Evolutionary conservation across 129 eudicot genomes (phyloP).

Genomic region (Kitagawia praeruptora): DNA sequence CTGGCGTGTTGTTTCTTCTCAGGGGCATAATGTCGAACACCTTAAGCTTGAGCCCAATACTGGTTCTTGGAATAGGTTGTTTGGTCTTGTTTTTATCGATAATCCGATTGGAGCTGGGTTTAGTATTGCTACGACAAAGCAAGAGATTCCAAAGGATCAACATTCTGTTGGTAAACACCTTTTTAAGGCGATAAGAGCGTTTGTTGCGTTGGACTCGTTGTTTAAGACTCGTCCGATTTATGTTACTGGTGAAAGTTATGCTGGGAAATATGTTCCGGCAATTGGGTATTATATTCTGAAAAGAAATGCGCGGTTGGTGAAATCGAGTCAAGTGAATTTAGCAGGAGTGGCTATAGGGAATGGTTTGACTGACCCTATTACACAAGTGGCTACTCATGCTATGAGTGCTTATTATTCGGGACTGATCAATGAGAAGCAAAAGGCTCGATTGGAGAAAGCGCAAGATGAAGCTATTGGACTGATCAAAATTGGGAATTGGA

Average conservation of each 20-base stretch:
- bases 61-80: slow-evolving; percentile 72
- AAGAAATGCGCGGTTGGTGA: slow-evolving; percentile 34
- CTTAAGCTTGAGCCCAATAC: slow-evolving; percentile 42
- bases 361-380: slow-evolving; percentile 66
- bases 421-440: slow-evolving; percentile 67
- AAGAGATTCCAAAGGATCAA: slow-evolving; percentile 74
- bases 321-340: slow-evolving; percentile 39
- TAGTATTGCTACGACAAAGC: slow-evolving; percentile 51
- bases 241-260: slow-evolving; percentile 87
- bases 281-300: slow-evolving; percentile 64
- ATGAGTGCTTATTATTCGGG: slow-evolving; percentile 55
- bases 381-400: slow-evolving; percentile 78
- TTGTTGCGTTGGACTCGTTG: slow-evolving; percentile 33
- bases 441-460: slow-evolving; percentile 40
- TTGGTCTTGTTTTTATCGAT: slow-evolving; percentile 76
- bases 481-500: slow-evolving; percentile 42
- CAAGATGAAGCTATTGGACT: slow-evolving; percentile 39
- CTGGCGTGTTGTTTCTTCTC: slow-evolving; percentile 43
- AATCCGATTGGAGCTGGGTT: slow-evolving; percentile 87
- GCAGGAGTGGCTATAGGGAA: slow-evolving; percentile 81
- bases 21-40: slow-evolving; percentile 29
- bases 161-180: slow-evolving; percentile 55
- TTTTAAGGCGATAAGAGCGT: slow-evolving; percentile 44
- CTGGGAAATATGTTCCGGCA: slow-evolving; percentile 87
- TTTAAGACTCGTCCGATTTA: slow-evolving; percentile 65